Conservation (phyloP, 345 rosid species). For the Brassica juncea region DNA sequence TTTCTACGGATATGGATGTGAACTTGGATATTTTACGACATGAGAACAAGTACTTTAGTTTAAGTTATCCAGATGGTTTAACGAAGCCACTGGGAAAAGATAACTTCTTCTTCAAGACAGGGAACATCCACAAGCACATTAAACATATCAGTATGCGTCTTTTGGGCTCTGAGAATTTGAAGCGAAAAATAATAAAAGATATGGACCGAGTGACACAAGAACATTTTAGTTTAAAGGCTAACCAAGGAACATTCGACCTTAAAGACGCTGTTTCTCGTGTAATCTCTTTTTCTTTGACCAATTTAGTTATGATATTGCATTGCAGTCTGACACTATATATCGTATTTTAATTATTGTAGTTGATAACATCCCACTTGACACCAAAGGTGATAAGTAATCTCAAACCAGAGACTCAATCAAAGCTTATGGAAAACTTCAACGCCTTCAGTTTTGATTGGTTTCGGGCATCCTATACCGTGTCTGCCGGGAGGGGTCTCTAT, state of each 20-base stretch:
- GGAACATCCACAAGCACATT: constrained; percentile 41
- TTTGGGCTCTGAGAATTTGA: constrained; percentile 41
- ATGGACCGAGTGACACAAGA: constrained; percentile 28
- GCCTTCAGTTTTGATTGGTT: constrained; percentile 20
- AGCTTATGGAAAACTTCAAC: not conserved
- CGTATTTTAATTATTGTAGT: not conserved
- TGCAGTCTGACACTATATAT: no score
- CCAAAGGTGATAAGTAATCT: constrained; percentile 21
- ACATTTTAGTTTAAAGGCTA: constrained; percentile 34
- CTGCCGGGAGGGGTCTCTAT: constrained; percentile 31
- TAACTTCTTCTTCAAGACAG: constrained; percentile 20
- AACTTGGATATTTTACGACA: constrained; percentile 11
- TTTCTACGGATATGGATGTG: not conserved
- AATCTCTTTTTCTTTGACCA: no score
- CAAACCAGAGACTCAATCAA: not conserved
- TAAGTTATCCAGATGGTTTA: constrained; percentile 10
- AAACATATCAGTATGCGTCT: constrained; percentile 31
- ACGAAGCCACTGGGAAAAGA: constrained; percentile 18
- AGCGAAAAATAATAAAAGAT: constrained; percentile 14
- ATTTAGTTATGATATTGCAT: no score
- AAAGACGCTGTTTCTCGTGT: constrained; percentile 4
- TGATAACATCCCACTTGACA: constrained; percentile 1
- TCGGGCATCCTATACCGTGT: not conserved
- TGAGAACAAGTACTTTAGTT: not conserved
- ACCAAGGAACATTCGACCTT: constrained; percentile 6